Conservation (phyloP, 176 grass and related monocot genomes). For the Elymus sibiricus region DNA sequence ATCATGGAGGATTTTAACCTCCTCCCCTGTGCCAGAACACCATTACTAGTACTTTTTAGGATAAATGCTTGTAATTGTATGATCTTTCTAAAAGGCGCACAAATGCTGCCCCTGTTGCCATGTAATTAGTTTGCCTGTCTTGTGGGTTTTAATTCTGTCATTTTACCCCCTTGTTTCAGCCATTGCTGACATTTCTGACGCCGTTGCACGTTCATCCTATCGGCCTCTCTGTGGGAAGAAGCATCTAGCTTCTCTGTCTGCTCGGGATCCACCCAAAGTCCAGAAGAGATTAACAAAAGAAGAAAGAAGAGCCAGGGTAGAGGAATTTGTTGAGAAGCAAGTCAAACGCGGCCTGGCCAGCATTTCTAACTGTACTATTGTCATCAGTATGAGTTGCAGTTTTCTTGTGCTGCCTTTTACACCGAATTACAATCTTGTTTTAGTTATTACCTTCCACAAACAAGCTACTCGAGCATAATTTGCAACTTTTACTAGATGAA, state of each 20-base stretch:
- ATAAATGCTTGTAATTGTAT: background rate
- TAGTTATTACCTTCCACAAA: background rate
- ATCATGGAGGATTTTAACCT: constrained; percentile 5
- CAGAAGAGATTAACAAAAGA: constrained; percentile 27
- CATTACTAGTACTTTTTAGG: background rate
- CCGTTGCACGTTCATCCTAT: constrained; percentile 1
- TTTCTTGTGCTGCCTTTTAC: background rate
- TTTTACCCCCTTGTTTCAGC: constrained; percentile 11
- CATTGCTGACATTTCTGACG: constrained; percentile 27
- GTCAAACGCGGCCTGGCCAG: background rate
- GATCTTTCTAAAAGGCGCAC: background rate
- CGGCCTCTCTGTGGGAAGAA: constrained; percentile 28
- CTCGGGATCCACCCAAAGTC: constrained; percentile 9
- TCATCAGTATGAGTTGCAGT: background rate
- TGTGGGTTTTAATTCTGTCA: background rate
- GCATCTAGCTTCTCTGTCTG: constrained; percentile 12
- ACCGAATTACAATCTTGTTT: background rate
- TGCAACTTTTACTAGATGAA: background rate
- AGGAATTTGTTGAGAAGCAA: constrained; percentile 5
- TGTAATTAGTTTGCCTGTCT: background rate
- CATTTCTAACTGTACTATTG: background rate
- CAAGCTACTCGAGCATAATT: background rate
- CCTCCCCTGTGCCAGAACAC: background rate
- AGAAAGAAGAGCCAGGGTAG: constrained; percentile 25
- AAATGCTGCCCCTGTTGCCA: background rate